phyloP scores from a whole-genome alignment of 768 basidiomycete species.

The Lenzites betulinus region DNA sequence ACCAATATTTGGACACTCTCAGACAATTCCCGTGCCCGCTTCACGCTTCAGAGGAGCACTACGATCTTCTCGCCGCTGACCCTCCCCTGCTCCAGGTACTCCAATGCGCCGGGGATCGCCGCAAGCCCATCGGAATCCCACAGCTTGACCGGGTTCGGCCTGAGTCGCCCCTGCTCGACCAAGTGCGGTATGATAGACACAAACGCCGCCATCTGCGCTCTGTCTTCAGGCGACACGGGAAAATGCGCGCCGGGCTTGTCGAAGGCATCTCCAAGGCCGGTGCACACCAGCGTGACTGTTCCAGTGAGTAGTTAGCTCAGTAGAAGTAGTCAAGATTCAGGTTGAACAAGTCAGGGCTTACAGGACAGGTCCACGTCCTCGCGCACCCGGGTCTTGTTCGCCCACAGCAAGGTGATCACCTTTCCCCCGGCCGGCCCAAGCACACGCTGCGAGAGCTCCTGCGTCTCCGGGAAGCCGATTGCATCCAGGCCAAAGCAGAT shows the following conservation, averaged over 20 bases:
- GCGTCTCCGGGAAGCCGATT: constrained; percentile 10
- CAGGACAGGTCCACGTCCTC: constrained; percentile 13
- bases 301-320: constrained; percentile 13
- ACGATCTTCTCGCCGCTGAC: constrained; percentile 26
- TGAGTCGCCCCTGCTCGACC: constrained; percentile 20
- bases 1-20: too few relatives aligned
- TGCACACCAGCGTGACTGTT: constrained; percentile 25
- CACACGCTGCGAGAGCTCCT: constrained; percentile 4
- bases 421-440: constrained; percentile 10
- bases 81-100: constrained; percentile 16
- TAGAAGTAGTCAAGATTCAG: neutral
- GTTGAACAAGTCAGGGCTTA: neutral
- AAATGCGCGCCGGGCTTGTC: neutral
- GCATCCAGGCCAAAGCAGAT: constrained; percentile 20
- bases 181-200: constrained; percentile 7
- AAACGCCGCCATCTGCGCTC: constrained; percentile 11
- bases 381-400: neutral
- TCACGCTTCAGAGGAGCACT: neutral
- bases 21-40: too few relatives aligned
- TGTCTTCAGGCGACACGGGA: constrained; percentile 9
- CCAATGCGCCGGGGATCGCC: constrained; percentile 14
- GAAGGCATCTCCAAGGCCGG: constrained; percentile 19
- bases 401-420: constrained; percentile 1
- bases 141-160: constrained; percentile 21
- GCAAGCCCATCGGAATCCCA: constrained; percentile 15